A percentile compares a stretch with the other conserved stretches of the same genome.
Conservation (phyloP, 148 eudicot species). For the Oxyria digyna region DNA sequence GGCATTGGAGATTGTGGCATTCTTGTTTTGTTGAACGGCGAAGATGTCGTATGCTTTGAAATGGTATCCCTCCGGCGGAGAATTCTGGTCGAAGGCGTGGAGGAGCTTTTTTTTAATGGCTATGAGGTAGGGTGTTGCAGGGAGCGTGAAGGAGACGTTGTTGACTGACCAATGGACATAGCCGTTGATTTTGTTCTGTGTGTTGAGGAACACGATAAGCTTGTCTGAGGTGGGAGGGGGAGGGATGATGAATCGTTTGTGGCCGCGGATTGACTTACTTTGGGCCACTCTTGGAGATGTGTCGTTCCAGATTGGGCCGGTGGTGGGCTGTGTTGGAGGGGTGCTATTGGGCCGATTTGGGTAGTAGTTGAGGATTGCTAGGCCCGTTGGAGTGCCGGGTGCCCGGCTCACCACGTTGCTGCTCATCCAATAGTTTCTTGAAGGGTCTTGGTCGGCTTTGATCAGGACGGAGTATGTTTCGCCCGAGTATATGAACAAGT, state of each 20-base stretch:
- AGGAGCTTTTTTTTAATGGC: conserved; percentile 38
- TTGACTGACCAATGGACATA: conserved; percentile 48
- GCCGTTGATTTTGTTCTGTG: conserved; percentile 53
- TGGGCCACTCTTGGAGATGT: conserved; percentile 32
- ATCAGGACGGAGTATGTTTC: conserved; percentile 78
- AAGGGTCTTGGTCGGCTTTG: conserved; percentile 52
- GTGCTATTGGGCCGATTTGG: conserved; percentile 38
- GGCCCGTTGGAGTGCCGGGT: conserved; percentile 48
- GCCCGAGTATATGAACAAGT: conserved; percentile 72
- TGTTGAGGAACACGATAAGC: conserved; percentile 53
- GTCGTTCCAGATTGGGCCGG: conserved; percentile 63
- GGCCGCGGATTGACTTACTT: conserved; percentile 40
- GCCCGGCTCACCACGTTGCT: conserved; percentile 43
- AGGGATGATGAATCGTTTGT: conserved; percentile 24
- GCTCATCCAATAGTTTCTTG: conserved; percentile 65
- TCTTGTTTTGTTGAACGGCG: conserved; percentile 20
- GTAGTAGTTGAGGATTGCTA: conserved; percentile 60
- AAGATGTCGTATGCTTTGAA: conserved; percentile 34
- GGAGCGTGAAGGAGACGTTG: conserved; percentile 54
- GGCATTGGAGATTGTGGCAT: conserved; percentile 41
- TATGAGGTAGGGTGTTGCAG: conserved; percentile 66
- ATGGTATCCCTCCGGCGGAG: conserved; percentile 52
- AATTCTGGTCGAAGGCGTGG: conserved; percentile 31
- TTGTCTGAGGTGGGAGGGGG: conserved; percentile 50
- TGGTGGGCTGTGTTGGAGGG: conserved; percentile 42